Evolutionary conservation across 371 early-diverging fungal species (phyloP), one percentile per base, ranked within the genome.

Genomic region (Phascolomyces articulosus): DNA sequence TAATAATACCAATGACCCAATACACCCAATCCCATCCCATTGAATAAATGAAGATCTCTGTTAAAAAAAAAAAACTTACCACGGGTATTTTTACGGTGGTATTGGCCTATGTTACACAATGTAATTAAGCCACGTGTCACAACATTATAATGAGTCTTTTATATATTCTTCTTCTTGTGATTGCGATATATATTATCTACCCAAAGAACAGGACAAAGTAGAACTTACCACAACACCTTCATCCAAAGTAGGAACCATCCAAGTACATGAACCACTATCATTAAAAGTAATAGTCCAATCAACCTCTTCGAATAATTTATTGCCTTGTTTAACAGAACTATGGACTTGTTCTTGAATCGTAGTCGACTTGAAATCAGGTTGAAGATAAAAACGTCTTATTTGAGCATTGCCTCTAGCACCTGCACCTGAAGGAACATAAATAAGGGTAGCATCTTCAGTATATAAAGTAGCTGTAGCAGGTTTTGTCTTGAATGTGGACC

Each of bases 281-380:
- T 11, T n/a, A 41, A 82, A 77, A 23, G 72, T 74, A 48, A 82
- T 60, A 6, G 66, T 65, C 82, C 82, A 82, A 26, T 71, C 73
- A 1, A 61, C 74, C 51, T 82, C 82, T 62, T 82, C 82, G 23
- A 82, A 77, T 16, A 79, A 48, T 24, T 60, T 69, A 40, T 69
- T 34, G 4, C 65, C 62, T 23, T 67, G 47, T 6, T 53, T 40
- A 0, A 79, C 65, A 11, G 72, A 67, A 26, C 68, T 67, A 58
- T 75, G 79, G 4, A 79, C 78, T n/a, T 55, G 57, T 64, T 82
- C 79, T 13, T 47, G 55, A 29, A 75, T 60, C 16, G 64, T 51
- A 18, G 60, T 70, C 16, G 69, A 55, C 56, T 78, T 78, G 51
- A 74, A 74, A 34, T 71, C 65, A 1, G 68, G 71, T 27, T 71